phyloP scores from a whole-genome alignment of 306 rosid genomes.

The Biancaea sappan region DNA sequence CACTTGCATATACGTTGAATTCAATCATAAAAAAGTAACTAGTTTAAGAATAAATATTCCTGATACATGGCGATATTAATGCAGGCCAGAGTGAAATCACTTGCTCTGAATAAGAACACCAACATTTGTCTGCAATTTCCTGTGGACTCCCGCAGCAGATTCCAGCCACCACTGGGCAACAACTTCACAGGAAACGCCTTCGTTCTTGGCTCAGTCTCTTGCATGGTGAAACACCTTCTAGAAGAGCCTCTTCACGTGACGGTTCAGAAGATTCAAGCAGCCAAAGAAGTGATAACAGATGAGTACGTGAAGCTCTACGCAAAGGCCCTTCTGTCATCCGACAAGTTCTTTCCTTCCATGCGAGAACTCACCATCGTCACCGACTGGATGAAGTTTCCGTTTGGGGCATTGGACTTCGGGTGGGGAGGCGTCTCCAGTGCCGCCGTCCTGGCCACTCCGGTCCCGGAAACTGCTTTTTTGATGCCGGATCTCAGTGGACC shows the following conservation, averaged over 20 bases:
- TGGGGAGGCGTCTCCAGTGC: slow-evolving; percentile 30
- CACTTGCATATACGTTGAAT: too few relatives aligned
- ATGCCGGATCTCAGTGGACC: slow-evolving; percentile 28
- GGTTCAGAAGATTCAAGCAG: slow-evolving; percentile 32
- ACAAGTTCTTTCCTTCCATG: slow-evolving; percentile 44
- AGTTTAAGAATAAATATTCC: too few relatives aligned
- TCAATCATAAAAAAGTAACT: too few relatives aligned
- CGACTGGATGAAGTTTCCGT: slow-evolving; percentile 35
- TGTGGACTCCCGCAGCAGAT: slow-evolving; percentile 24
- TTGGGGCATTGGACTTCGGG: slow-evolving; percentile 32
- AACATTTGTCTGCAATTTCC: slow-evolving; percentile 40
- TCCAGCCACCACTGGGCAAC: slow-evolving; percentile 30
- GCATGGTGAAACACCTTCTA: background rate
- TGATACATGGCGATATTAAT: too few relatives aligned
- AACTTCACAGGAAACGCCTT: slow-evolving; percentile 41
- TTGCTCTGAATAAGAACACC: slow-evolving; percentile 30
- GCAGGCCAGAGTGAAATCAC: slow-evolving; percentile 40
- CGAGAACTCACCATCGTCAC: slow-evolving; percentile 34
- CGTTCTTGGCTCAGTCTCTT: slow-evolving; percentile 39
- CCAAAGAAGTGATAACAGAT: slow-evolving; percentile 20
- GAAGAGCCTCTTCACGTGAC: slow-evolving; percentile 27
- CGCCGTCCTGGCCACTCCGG: slow-evolving; percentile 31
- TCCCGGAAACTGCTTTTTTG: slow-evolving; percentile 38
- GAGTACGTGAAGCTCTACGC: slow-evolving; percentile 32
- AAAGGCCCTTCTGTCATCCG: slow-evolving; percentile 33